phyloP scores from a whole-genome alignment of 2,329 filamentous ascomycete species.

The Apiospora hydei region DNA sequence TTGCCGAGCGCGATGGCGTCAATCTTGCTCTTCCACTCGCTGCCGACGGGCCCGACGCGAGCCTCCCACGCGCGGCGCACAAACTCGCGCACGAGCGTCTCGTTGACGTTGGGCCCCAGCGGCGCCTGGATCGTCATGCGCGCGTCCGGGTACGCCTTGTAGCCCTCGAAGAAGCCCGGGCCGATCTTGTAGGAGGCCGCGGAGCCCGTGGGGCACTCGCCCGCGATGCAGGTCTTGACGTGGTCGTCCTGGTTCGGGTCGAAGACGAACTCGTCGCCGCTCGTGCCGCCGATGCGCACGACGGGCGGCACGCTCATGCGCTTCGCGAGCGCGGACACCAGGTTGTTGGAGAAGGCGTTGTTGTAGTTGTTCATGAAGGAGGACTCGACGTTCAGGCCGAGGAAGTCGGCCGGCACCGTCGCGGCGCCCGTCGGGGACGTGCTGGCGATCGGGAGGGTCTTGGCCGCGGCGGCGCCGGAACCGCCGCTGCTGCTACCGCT shows the following conservation, averaged over 20 bases:
- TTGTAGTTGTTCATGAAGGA: constrained; percentile 28
- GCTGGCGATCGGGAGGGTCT: constrained; percentile 22
- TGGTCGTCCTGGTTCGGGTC: constrained; percentile 22
- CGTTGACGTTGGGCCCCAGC: constrained; percentile 14
- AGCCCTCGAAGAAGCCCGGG: constrained; percentile 26
- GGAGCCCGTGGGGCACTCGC: constrained; percentile 25
- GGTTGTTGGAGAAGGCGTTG: constrained; percentile 27
- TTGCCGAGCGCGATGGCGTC: constrained; percentile 28
- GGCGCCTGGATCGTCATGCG: constrained; percentile 27
- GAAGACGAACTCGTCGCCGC: constrained; percentile 27
- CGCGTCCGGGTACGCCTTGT: constrained; percentile 25
- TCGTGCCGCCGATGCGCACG: constrained; percentile 29
- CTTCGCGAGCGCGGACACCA: constrained; percentile 21
- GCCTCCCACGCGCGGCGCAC: constrained; percentile 22
- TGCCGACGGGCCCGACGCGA: background rate
- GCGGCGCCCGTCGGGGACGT: constrained; percentile 22
- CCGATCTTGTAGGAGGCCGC: constrained; percentile 24
- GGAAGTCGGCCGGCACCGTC: constrained; percentile 26
- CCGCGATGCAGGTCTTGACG: constrained; percentile 23
- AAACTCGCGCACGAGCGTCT: constrained; percentile 24
- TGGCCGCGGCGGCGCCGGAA: background rate
- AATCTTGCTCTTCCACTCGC: background rate
- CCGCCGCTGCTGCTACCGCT: background rate
- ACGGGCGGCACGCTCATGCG: constrained; percentile 25
- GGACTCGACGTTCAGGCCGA: constrained; percentile 27